These are phyloP conservation scores for Pythium diclinum DNA, from an alignment of 352 stramenopile genomes.

Conservation along the genomic window DNA sequence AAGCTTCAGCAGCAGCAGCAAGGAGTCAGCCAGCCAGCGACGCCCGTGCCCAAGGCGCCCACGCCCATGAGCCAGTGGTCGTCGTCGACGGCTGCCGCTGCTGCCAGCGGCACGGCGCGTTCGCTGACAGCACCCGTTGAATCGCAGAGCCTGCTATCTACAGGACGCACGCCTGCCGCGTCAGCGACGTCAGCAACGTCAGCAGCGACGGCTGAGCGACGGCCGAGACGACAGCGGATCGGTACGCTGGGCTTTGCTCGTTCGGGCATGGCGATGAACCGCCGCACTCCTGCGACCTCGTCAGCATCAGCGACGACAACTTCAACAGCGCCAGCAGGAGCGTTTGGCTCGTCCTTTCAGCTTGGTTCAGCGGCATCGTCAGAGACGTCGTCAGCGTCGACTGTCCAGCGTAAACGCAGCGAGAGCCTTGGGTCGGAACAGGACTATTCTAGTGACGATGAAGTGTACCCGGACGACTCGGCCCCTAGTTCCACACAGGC, in stretches of 20 bases:
- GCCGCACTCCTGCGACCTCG: constrained; percentile 4
- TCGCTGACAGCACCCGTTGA: not conserved
- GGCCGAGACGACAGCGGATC: constrained; percentile 53
- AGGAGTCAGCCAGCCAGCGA: not conserved
- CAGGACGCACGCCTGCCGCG: not conserved
- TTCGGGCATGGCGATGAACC: constrained; percentile 17
- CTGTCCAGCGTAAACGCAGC: constrained; percentile 33
- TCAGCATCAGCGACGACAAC: not conserved
- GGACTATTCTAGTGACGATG: constrained; percentile 53
- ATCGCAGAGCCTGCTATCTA: constrained; percentile 3
- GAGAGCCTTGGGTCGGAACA: constrained; percentile 41
- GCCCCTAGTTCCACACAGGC: constrained; percentile 8
- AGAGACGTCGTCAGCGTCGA: not conserved
- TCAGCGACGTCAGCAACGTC: constrained; percentile 6
- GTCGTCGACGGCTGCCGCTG: constrained; percentile 15
- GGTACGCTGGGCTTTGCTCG: constrained; percentile 41
- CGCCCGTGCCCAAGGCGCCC: constrained; percentile 18
- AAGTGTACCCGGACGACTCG: constrained; percentile 52
- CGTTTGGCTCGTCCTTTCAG: constrained; percentile 16
- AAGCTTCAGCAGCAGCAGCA: constrained; percentile 13
- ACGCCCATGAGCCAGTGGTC: constrained; percentile 31
- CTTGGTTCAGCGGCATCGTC: not conserved
- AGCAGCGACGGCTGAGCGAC: constrained; percentile 20
- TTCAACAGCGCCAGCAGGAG: not conserved
- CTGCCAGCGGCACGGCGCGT: constrained; percentile 9